These are phyloP conservation scores for Porcisia hertigi DNA, from an alignment of 208 protist species.

Conservation along the genomic window DNA sequence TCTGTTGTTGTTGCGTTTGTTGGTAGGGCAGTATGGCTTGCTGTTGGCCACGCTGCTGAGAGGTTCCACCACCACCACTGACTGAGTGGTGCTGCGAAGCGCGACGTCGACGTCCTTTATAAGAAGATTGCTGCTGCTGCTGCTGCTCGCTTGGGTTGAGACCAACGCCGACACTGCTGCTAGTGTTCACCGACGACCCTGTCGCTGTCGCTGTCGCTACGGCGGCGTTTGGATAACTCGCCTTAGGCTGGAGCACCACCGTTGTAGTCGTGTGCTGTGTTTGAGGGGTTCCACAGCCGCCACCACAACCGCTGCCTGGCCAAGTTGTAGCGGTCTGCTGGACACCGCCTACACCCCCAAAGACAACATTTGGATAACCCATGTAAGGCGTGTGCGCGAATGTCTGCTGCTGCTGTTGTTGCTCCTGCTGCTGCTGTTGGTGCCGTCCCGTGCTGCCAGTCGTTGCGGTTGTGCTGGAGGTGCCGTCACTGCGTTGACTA, in stretches of 20 bases:
- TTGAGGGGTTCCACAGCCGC: neutral
- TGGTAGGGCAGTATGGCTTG: neutral
- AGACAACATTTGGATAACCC: conserved; percentile 14
- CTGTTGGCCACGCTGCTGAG: neutral
- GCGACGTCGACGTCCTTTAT: neutral
- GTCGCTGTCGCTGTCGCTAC: neutral
- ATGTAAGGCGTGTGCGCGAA: conserved; percentile 15
- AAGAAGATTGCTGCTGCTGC: neutral
- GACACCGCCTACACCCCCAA: conserved; percentile 1
- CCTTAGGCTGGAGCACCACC: neutral
- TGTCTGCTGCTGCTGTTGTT: conserved; percentile 25
- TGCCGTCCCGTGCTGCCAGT: neutral
- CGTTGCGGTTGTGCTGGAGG: conserved; percentile 1
- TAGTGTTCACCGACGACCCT: neutral
- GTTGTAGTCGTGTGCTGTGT: neutral
- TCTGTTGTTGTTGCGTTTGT: neutral
- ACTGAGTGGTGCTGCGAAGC: neutral
- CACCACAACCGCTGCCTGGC: neutral
- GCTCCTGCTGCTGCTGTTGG: conserved; percentile 27
- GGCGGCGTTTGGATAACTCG: neutral
- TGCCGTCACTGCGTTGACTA: conserved; percentile 15
- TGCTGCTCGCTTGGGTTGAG: neutral
- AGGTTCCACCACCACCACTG: neutral
- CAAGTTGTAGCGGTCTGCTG: neutral
- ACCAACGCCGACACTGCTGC: neutral